Evolutionary conservation across 257 asterid species (phyloP).

Genomic region (Mitragyna speciosa): DNA sequence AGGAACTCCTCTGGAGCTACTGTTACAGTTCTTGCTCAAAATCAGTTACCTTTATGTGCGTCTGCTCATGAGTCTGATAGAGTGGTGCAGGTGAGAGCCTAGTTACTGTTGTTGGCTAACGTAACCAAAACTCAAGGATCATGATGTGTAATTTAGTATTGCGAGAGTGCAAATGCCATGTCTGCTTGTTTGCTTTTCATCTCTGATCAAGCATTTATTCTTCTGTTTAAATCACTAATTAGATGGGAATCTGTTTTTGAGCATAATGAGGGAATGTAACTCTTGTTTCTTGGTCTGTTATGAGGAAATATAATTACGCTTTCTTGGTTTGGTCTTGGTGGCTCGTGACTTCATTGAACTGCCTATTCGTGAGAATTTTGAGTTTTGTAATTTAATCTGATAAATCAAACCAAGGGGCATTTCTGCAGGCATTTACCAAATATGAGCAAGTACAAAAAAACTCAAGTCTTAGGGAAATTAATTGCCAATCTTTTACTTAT

Average conservation of each 20-base stretch:
- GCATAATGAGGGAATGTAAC: not conserved
- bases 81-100: slow-evolving; percentile 75
- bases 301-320: not conserved
- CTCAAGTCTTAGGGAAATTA: not conserved
- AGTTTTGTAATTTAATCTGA: not conserved
- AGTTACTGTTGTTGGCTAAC: not conserved
- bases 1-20: slow-evolving; percentile 82
- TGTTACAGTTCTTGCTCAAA: slow-evolving; percentile 80
- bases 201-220: not conserved
- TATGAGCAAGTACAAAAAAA: not conserved
- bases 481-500: not conserved
- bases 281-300: not conserved
- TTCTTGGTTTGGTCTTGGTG: not conserved
- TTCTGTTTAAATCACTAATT: not conserved
- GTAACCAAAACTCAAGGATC: not conserved
- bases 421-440: not conserved
- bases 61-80: slow-evolving; percentile 94
- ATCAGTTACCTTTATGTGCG: slow-evolving; percentile 92
- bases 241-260: not conserved
- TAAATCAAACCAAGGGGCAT: not conserved
- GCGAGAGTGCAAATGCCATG: not conserved
- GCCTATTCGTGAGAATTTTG: not conserved
- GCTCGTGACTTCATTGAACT: not conserved
- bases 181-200: not conserved
- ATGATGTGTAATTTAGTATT: not conserved